Conservation (phyloP, 768 basidiomycete species). For the Boletus sp. region DNA sequence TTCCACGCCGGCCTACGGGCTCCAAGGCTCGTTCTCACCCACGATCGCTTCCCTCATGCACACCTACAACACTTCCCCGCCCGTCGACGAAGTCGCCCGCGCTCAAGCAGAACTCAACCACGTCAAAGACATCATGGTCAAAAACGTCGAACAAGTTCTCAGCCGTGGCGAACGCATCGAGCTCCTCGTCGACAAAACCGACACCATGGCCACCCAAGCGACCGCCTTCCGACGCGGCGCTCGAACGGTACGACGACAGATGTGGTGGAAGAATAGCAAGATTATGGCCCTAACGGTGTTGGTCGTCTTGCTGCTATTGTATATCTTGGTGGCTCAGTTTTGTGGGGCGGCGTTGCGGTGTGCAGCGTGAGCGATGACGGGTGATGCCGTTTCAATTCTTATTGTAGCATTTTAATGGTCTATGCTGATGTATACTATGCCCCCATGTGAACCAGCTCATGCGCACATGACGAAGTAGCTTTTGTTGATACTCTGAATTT, state of each 20-base stretch:
- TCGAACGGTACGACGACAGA: conserved; percentile 72
- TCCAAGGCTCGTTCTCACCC: conserved; percentile 71
- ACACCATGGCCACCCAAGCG: conserved; percentile 90
- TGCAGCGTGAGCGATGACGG: conserved; percentile 16
- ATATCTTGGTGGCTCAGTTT: conserved; percentile 83
- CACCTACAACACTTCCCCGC: conserved; percentile 86
- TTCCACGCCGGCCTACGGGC: conserved; percentile 52
- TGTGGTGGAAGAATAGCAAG: conserved; percentile 88
- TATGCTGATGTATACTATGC: conserved; percentile 11
- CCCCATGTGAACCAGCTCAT: background rate
- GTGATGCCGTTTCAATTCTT: background rate
- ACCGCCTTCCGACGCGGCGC: conserved; percentile 91
- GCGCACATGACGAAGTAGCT: background rate
- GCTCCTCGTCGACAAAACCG: conserved; percentile 94
- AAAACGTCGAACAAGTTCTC: conserved; percentile 96
- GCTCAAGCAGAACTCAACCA: conserved; percentile 87
- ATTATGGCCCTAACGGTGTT: conserved; percentile 62
- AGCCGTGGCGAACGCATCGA: conserved; percentile 94
- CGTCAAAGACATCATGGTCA: conserved; percentile 97
- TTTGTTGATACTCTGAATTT: background rate
- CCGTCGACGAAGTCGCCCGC: conserved; percentile 81
- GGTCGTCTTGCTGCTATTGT: conserved; percentile 72
- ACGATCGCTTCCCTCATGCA: conserved; percentile 74
- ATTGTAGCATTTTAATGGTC: conserved; percentile 8
- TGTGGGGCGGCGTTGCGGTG: conserved; percentile 83